Evolutionary conservation across 2,329 filamentous ascomycete genomes (phyloP).

Genomic region (Neonectria sp.): DNA sequence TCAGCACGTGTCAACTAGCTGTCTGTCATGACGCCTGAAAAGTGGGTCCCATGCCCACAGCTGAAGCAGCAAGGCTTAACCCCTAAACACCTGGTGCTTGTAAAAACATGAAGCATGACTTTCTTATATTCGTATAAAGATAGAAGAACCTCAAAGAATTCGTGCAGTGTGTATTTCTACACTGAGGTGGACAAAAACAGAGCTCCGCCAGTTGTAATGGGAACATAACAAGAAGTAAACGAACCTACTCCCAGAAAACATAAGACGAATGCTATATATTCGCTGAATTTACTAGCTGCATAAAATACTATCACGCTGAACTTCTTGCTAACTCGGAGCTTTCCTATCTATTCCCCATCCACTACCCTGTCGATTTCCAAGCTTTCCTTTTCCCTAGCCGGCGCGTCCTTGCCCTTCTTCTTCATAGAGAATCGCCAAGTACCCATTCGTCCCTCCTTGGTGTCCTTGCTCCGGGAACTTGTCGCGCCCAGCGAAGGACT

Average conservation of each 20-base stretch:
- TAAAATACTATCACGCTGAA: constrained; percentile 26
- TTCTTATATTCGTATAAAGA: neutral
- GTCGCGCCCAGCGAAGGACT: constrained; percentile 70
- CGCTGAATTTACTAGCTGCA: constrained; percentile 28
- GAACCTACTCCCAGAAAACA: neutral
- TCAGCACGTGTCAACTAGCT: constrained; percentile 49
- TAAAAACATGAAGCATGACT: neutral
- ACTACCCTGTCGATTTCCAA: constrained; percentile 63
- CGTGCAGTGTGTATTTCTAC: neutral
- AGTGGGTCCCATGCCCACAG: constrained; percentile 34
- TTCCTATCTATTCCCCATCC: constrained; percentile 48
- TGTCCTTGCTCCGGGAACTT: constrained; percentile 58
- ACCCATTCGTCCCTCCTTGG: constrained; percentile 64
- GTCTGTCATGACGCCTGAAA: constrained; percentile 47
- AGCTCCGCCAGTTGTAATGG: neutral
- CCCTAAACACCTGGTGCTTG: constrained; percentile 22
- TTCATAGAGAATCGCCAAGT: constrained; percentile 72
- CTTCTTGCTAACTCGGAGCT: constrained; percentile 22
- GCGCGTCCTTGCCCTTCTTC: constrained; percentile 69
- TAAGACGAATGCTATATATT: constrained; percentile 27
- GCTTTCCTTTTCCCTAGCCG: constrained; percentile 64
- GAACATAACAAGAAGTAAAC: neutral
- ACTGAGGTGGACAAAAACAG: neutral
- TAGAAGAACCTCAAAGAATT: neutral
- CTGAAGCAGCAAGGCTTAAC: constrained; percentile 1